Percentiles rank a stretch among this genome's conserved stretches.
Evolutionary conservation across 345 rosid genomes (phyloP).

Genomic region (Hibiscus syriacus): DNA sequence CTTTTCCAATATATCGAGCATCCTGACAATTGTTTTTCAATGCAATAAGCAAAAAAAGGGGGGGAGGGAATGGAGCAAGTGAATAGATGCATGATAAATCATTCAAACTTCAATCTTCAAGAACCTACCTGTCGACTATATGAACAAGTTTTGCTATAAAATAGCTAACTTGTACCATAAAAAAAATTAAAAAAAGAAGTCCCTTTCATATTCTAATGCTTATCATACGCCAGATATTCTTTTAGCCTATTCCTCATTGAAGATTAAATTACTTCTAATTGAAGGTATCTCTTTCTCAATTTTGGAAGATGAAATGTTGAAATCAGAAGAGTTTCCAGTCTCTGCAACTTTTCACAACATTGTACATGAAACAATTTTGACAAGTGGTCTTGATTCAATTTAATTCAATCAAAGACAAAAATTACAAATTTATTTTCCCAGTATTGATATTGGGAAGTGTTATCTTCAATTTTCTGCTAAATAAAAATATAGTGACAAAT

Average conservation of each 20-base stretch:
- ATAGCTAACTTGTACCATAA: background rate
- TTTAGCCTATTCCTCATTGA: no score
- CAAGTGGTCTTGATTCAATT: no score
- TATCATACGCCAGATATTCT: no score
- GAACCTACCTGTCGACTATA: background rate
- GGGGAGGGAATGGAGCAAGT: background rate
- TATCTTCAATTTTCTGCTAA: background rate
- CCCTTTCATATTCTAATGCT: background rate
- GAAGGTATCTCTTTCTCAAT: no score
- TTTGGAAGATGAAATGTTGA: no score
- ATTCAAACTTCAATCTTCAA: background rate
- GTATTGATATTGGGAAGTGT: no score
- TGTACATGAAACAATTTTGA: no score
- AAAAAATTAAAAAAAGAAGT: background rate
- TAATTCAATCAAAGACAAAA: no score
- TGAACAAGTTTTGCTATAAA: background rate
- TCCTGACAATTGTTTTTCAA: conserved; percentile 37
- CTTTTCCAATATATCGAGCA: conserved; percentile 90
- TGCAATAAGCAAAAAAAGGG: conserved; percentile 14
- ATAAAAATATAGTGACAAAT: background rate
- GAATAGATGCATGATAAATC: background rate
- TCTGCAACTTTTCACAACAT: no score
- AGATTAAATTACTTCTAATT: no score
- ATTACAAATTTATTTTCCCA: no score
- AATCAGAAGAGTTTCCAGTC: no score